Evolutionary conservation across 768 basidiomycete species (phyloP), one percentile per base, ranked within the genome.

Genomic region (Suillus decipiens): DNA sequence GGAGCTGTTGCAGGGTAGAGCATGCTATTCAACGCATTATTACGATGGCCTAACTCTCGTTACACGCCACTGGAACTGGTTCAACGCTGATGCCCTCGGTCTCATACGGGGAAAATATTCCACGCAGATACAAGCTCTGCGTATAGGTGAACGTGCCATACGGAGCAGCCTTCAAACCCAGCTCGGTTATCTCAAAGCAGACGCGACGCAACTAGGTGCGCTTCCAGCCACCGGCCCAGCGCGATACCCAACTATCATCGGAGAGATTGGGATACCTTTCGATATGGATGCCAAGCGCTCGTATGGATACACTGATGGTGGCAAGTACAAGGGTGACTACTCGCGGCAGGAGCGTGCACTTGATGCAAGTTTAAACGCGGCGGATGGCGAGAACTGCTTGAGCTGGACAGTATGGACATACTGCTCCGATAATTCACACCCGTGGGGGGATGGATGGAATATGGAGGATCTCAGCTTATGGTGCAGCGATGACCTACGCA

Each of bases 361-460:
- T 31, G 94, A 95, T 69, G 93, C 93, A 3, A 92, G 89, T 67
- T 74, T 90, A 70, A 89, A 90, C 66, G 90, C 83, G 6, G 81
- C 85, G 28, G 95, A 97, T 72, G 95, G 93, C 0, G 72, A 76
- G 11, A 93, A 93, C 67, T 82, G 75, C 41, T 74, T 96, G 63
- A 93, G 82, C 68, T 96, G 86, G 74, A 95, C 94, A 53, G 77
- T 93, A 10, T 97, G 95, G 95, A 91, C 88, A 39, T 97, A 96
- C 72, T 89, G 90, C 63, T 80, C 90, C 0, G 92, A 96, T 68
- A 89, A 88, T 70, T 81, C 80, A 31, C 93, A 98, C 71, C 79
- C 85, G 71, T 97, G 92, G 93, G 95, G 96, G 15, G 96, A 99
- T 76, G 89, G 89, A 1, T 99, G 96, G 96, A 96, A 98, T 73